A percentile compares a stretch with the other conserved stretches of the same genome.
These are phyloP conservation scores for Zymoseptoria ardabiliae DNA, from an alignment of 2,329 filamentous ascomycete species.

Conservation along the genomic window DNA sequence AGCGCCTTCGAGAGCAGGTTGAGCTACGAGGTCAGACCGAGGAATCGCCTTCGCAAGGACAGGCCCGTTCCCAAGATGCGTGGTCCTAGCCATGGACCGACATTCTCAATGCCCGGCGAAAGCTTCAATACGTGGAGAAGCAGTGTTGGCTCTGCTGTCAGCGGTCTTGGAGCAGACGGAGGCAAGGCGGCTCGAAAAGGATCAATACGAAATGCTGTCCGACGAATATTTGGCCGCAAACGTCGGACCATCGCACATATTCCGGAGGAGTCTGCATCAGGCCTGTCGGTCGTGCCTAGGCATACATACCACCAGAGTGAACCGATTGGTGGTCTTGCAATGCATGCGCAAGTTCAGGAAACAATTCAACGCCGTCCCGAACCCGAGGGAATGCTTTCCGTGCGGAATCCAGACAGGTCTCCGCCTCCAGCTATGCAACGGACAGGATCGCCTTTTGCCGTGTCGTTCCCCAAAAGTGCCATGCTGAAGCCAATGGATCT, in stretches of 20 bases:
- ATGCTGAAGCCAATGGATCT: constrained; percentile 31
- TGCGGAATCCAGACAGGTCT: background rate
- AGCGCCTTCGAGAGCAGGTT: constrained; percentile 8
- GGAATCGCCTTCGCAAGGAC: constrained; percentile 19
- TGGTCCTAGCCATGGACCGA: constrained; percentile 16
- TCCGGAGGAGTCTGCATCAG: constrained; percentile 2
- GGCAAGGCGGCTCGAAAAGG: constrained; percentile 23
- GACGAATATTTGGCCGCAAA: constrained; percentile 28
- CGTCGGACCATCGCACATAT: constrained; percentile 1
- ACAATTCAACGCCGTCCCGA: background rate
- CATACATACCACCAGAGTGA: constrained; percentile 30
- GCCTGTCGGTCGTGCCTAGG: constrained; percentile 10
- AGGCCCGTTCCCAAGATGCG: constrained; percentile 16
- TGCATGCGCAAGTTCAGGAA: constrained; percentile 4
- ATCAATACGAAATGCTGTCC: constrained; percentile 31
- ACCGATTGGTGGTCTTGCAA: constrained; percentile 8
- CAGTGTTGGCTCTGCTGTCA: constrained; percentile 2
- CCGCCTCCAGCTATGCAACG: constrained; percentile 1
- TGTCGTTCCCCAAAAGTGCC: constrained; percentile 32
- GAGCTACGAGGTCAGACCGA: constrained; percentile 13
- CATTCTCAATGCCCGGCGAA: constrained; percentile 7
- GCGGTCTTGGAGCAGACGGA: constrained; percentile 12
- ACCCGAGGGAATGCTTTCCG: background rate
- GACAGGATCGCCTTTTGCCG: constrained; percentile 28
- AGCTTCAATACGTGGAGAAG: constrained; percentile 1